Evolutionary conservation across 352 stramenopile genomes (phyloP).

Genomic region (Phytopythium vexans): DNA sequence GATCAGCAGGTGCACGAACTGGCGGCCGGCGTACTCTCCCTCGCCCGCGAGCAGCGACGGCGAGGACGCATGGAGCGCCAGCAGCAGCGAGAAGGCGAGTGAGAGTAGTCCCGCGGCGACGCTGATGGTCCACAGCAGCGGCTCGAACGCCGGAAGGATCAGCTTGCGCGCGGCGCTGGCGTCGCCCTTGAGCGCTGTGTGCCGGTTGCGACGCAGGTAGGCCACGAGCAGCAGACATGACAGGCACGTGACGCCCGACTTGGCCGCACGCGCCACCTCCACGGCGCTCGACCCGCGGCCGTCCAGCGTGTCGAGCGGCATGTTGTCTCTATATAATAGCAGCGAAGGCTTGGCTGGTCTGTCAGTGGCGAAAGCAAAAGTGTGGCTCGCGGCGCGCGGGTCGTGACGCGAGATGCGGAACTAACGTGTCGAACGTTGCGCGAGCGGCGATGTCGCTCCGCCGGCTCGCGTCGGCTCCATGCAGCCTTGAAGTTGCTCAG

Average conservation of each 20-base stretch:
- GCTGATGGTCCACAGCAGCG: slow-evolving; percentile 39
- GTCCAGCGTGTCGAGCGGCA: too few relatives aligned
- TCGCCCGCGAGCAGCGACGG: slow-evolving; percentile 19
- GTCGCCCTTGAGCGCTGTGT: slow-evolving; percentile 30
- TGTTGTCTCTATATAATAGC: too few relatives aligned
- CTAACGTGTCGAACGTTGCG: too few relatives aligned
- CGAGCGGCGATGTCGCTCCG: too few relatives aligned
- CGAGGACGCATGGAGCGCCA: slow-evolving; percentile 16
- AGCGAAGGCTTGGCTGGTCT: too few relatives aligned
- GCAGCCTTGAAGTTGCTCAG: too few relatives aligned
- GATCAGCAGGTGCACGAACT: slow-evolving; percentile 38
- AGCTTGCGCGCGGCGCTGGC: slow-evolving; percentile 39
- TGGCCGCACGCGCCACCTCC: slow-evolving; percentile 4
- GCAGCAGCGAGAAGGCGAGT: slow-evolving; percentile 29
- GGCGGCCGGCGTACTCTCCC: slow-evolving; percentile 21
- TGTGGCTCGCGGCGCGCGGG: too few relatives aligned
- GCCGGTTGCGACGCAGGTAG: slow-evolving; percentile 46
- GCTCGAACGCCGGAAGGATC: slow-evolving; percentile 44
- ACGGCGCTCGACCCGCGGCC: not conserved
- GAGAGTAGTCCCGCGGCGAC: slow-evolving; percentile 25
- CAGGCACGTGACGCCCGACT: not conserved
- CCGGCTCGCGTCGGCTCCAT: too few relatives aligned
- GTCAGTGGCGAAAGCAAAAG: too few relatives aligned
- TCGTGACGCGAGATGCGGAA: too few relatives aligned
- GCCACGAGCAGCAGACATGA: slow-evolving; percentile 17